Evolutionary conservation across 2,329 filamentous ascomycete species (phyloP), one percentile per base, ranked within the genome.

Genomic region (Botryotinia globosa): DNA sequence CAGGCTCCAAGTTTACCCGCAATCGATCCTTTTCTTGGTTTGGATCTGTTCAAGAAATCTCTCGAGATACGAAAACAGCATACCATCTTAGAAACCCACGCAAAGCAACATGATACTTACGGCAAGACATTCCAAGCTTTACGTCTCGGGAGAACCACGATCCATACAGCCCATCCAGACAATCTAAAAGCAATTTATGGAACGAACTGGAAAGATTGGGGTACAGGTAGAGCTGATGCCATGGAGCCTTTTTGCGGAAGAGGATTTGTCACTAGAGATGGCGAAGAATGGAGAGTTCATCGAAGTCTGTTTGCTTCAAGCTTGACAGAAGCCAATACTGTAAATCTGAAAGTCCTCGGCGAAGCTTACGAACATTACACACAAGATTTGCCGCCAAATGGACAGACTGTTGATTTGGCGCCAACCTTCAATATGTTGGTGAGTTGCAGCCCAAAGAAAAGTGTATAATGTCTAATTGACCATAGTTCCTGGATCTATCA

Each of bases 221-320:
- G 65, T n/a, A 54, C 45, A 7, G 56, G 44, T 3, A 69, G 71
- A 56, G 25, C 42, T 16, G 34, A 56, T 9, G 56, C 58, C 1
- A 69, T 69, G 66, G 71, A 63, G 25, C 42, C 54, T 8, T 72
- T 72, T 14, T 72, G 70, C 14, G 70, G 70, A 2, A 22, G 39
- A 42, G 71, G 71, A 16, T 72, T 72, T 44, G 14, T 72, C 2
- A 72, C 71, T 7, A 63, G 44, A 20, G 56, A 72, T 48, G 65
- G 71, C 1, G 56, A 72, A 22, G 65, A 69, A 56, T 72, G 71
- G 71, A 48, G 29, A 14, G 14, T 20, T 6, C 32, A 62, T 44
- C 42, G 65, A 45, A 18, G 25, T 45, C n/a, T 72, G 34, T 34
- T 72, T 34, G 44, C n/a, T n/a, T 58, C 70, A 58, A 51, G 45